A percentile compares a stretch with the other conserved stretches of the same genome.
phyloP scores from a whole-genome alignment of 1,284 basidiomycete genomes.

The Moesziomyces sp. region DNA sequence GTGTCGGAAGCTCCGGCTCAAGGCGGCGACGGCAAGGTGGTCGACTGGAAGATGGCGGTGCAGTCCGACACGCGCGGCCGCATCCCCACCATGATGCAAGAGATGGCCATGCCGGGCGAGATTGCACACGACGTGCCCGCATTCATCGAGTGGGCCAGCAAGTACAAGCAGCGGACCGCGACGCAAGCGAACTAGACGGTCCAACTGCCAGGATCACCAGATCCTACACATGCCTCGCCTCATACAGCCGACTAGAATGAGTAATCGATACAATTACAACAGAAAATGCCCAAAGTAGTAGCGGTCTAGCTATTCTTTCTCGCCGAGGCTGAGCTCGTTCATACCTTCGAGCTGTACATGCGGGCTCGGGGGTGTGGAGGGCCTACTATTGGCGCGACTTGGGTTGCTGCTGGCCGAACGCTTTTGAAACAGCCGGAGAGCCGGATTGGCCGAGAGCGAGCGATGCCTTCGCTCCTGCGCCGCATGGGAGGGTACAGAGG shows the following conservation, averaged over 20 bases:
- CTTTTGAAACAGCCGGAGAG: conserved; percentile 33
- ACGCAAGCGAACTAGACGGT: neutral
- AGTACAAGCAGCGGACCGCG: conserved; percentile 33
- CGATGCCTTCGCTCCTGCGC: conserved; percentile 6
- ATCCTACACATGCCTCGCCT: no score
- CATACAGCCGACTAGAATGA: no score
- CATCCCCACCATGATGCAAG: conserved; percentile 59
- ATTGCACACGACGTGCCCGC: conserved; percentile 59
- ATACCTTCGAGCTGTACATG: conserved; percentile 4
- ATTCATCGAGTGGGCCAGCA: conserved; percentile 56
- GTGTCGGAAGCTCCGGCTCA: conserved; percentile 32
- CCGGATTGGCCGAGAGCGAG: conserved; percentile 30
- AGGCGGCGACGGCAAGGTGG: conserved; percentile 1
- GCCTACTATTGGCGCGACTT: conserved; percentile 30
- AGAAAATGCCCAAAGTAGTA: neutral
- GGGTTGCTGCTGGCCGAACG: conserved; percentile 33
- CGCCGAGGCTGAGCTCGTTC: conserved; percentile 8
- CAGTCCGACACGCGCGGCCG: conserved; percentile 59
- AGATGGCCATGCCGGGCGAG: conserved; percentile 55
- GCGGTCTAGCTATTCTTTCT: neutral
- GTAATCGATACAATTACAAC: neutral
- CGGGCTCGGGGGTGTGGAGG: conserved; percentile 10
- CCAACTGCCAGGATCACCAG: no score
- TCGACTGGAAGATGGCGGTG: conserved; percentile 53
- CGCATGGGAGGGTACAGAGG: conserved; percentile 9